Evolutionary conservation across 108 stramenopile genomes (phyloP), one percentile per base, ranked within the genome.

Genomic region (Pseudonitzschia multiseries): DNA sequence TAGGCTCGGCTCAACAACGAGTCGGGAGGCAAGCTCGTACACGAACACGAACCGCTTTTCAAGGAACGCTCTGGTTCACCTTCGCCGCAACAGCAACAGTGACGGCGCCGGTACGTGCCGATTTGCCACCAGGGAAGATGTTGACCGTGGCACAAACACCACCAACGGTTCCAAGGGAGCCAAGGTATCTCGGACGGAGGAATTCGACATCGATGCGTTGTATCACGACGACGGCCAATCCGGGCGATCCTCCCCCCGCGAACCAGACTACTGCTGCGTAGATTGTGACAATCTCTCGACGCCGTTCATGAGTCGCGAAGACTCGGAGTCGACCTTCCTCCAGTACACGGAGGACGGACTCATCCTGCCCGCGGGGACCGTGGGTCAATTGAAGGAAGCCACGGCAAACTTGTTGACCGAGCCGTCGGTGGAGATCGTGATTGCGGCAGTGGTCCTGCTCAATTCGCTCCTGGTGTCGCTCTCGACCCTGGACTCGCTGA

Each of bases 251-350:
- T 8, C 9, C 18, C 46, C 12, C 46, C 9, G 33, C 8, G 61
- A 62, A 40, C 32, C 61, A 20, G 36, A 62, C 36, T 62, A 62
- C 61, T 62, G 61, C 29, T 33, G n/a, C 21, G 32, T 62, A 20
- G 36, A 62, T 20, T 40, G 26, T 18, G 59, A 76, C 21, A 54
- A 76, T 43, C n/a, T 76, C 24, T 48, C 57, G 12, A 29, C 15
- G 46, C 77, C 77, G 12, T 78, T 51, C 59, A 20, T 59, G 31
- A 78, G 42, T 26, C 44, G 29, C 28, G 22, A 65, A 63, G 65
- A 78, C 18, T 72, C 71, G 21, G 65, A 78, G 44, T 78, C 77
- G 0, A 78, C 77, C n/a, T 78, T 78, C 66, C 27, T 78, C 40
- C 71, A 78, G 0, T 78, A 65, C 43, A 48, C 71, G 36, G 64